These are phyloP conservation scores for Globisporangium rhizosaccharum DNA, from an alignment of 352 stramenopile genomes.

Conservation along the genomic window DNA sequence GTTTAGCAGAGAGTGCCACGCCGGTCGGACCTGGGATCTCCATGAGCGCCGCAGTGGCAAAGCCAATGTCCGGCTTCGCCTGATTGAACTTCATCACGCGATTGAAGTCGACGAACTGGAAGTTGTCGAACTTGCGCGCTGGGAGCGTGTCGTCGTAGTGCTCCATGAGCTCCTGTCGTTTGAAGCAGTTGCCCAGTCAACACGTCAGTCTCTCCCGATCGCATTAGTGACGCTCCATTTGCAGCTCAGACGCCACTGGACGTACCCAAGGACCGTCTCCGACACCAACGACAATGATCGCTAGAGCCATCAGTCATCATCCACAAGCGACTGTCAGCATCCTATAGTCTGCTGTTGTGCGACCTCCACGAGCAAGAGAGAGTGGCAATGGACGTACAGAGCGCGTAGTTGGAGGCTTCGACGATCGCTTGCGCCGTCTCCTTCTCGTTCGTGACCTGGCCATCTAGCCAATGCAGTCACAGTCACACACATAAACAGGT, in stretches of 20 bases:
- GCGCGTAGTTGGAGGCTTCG: conserved; percentile 59
- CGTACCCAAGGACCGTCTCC: conserved; percentile 67
- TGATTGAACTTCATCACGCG: conserved; percentile 42
- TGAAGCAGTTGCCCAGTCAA: background rate
- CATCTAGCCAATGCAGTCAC: conserved; percentile 21
- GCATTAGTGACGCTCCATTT: background rate
- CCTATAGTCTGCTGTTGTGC: background rate
- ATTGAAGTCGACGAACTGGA: conserved; percentile 72
- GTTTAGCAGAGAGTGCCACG: too few relatives aligned
- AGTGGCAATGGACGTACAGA: conserved; percentile 39
- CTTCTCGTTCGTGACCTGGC: conserved; percentile 60
- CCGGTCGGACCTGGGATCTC: conserved; percentile 39
- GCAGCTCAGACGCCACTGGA: background rate
- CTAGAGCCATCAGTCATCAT: conserved; percentile 17
- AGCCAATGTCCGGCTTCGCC: conserved; percentile 48
- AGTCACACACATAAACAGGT: background rate
- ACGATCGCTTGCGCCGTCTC: conserved; percentile 64
- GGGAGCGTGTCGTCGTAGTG: conserved; percentile 57
- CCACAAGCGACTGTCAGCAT: background rate
- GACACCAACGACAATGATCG: conserved; percentile 72
- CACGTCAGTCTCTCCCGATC: background rate
- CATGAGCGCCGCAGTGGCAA: conserved; percentile 62
- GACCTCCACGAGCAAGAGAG: background rate
- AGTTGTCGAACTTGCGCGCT: conserved; percentile 65
- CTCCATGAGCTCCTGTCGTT: conserved; percentile 46